These are phyloP conservation scores for Jacaranda copaia DNA, from an alignment of 257 asterid genomes.

Conservation along the genomic window DNA sequence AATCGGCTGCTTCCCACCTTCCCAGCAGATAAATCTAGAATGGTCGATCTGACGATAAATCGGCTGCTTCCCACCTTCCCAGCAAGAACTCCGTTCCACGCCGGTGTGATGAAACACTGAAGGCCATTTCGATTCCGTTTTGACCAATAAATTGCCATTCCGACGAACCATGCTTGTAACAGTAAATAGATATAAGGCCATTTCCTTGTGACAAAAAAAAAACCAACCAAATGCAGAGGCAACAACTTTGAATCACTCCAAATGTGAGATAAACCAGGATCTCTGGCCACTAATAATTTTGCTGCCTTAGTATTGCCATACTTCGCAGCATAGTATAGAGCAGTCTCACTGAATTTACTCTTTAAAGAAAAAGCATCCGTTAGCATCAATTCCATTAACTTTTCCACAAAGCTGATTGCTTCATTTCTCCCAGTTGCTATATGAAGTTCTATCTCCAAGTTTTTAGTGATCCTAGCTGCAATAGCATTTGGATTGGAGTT, in stretches of 20 bases:
- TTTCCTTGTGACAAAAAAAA: slow-evolving; percentile 45
- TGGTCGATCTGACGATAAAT: too few species aligned
- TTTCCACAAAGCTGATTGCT: slow-evolving; percentile 33
- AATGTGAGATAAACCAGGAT: slow-evolving; percentile 40
- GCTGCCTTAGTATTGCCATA: slow-evolving; percentile 50
- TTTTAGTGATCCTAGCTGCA: slow-evolving; percentile 37
- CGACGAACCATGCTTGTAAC: too few species aligned
- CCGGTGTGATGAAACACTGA: too few species aligned
- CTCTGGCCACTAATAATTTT: slow-evolving; percentile 33
- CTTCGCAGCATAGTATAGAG: slow-evolving; percentile 48
- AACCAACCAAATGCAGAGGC: slow-evolving; percentile 55
- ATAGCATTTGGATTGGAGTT: slow-evolving; percentile 40
- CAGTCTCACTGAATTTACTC: slow-evolving; percentile 41
- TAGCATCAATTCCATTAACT: slow-evolving; percentile 41
- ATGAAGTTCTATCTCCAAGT: slow-evolving; percentile 42
- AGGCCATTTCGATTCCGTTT: too few species aligned
- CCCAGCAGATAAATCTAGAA: too few species aligned
- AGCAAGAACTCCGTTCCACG: too few species aligned
- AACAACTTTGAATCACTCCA: slow-evolving; percentile 31
- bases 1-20: too few species aligned
- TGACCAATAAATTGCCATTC: too few species aligned
- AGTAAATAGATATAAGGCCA: slow-evolving; percentile 38
- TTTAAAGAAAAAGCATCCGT: slow-evolving; percentile 30
- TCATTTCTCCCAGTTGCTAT: slow-evolving; percentile 45
- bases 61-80: too few species aligned